Base-by-base conservation (phyloP, 129 eudicot species). In the Deinandra increscens region DNA sequence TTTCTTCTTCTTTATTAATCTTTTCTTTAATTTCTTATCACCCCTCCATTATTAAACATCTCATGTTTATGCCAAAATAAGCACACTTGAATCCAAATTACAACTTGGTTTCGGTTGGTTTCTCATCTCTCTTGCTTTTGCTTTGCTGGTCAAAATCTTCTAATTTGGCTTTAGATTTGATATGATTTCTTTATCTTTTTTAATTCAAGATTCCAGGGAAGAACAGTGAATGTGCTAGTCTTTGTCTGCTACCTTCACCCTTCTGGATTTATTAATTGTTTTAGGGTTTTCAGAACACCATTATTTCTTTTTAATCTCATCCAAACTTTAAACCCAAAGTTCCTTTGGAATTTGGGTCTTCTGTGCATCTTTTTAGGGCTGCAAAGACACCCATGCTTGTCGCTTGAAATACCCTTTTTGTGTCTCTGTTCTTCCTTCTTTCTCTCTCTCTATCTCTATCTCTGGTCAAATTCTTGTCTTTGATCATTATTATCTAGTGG, bases 331-430 rank as follows among this genome's bases (percentile, higher is more conserved):
- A 39, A 39, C 44, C 44, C 44, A 7, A 39, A 39, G 44, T 39
- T 39, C 44, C 44, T 39, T 8, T 79, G 93, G 87, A 79, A 80
- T 67, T 66, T 77, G 90, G 78, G 85, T 79, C 78, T 77, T 79
- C 65, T 70, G 44, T 80, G 68, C 87, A 80, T 82, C 90, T 87
- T 87, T 87, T 84, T 81, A 80, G 89, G 78, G 75, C 86, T 79
- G 79, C 79, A 76, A 72, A 66, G 48, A 74, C 78, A 81, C 54
- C 88, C 92, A 84, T 82, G 89, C 91, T 76, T 89, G 96, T 77
- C 85, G 74, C 68, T 63, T 59, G 34, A 49, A 31, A 22, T 49
- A 46, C 75, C 75, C 70, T 73, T 79, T 64, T 60, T 17, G 62
- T 55, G 66, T 69, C 44, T 56, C 60, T 75, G 19, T 36, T 36